Base-by-base conservation (phyloP, 805 yeast species). In the Kluyveromyces lactis region DNA sequence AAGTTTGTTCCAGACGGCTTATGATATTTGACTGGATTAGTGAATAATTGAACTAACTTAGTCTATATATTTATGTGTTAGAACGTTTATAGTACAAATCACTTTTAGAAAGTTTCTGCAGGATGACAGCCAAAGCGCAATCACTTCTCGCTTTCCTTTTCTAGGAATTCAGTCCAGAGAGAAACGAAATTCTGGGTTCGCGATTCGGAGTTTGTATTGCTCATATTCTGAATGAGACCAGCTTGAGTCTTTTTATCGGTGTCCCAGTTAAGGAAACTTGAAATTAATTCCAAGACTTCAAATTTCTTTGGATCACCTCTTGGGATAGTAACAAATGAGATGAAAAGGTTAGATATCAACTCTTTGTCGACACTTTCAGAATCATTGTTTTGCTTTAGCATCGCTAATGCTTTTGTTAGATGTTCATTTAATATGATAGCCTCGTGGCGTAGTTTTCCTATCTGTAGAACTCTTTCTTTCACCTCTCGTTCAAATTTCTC, bases 251-350 rank as follows among this genome's bases (percentile, higher is more conserved):
- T 78, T 56, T 83, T 78, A 32, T 73, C 79, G 36, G 86, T 92
- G 59, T 83, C 90, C 98, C 98, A 92, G 42, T 75, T 81, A 42
- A 92, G 67, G 48, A 81, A 79, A 43, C 85, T 84, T 9, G 95
- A 74, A 31, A 92, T 81, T 43, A 92, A 71, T 55, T 77, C 84
- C 36, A 92, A 69, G 3, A 92, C 95, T 68, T 92, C 97, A 56
- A 84, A 92, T 61, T 92, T 87, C 63, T 89, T 90, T 7, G 95
- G 74, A 58, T 92, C 99, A 1, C 92, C 95, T 44, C 98, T 69
- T 4, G 95, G 96, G 23, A 90, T 68, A 26, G 81, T 81, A 13
- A 92, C 72, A 62, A 89, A 92, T 40, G 92, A 85, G 13, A 92
- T 72, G 37, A 92, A 66, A 44, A 92, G 68, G 58, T 92, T 92